A percentile compares a stretch with the other conserved stretches of the same genome.
Conservation (phyloP, 768 basidiomycete species). For the Calocybe gangraenosa region DNA sequence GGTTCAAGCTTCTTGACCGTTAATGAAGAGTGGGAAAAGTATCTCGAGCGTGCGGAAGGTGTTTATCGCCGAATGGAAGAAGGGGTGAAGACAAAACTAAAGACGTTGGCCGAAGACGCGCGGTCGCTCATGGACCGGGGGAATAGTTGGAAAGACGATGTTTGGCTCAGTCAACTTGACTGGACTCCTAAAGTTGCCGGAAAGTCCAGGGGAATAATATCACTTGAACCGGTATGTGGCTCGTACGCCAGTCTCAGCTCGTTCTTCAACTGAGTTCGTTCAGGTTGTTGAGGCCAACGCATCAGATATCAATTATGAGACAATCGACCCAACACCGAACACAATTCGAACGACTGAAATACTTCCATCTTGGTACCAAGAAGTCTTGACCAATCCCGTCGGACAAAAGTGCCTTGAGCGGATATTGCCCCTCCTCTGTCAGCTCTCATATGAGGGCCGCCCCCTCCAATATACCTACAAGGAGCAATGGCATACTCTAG, state of each 20-base stretch:
- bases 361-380: constrained; percentile 56
- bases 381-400: constrained; percentile 41
- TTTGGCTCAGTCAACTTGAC: constrained; percentile 88
- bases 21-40: constrained; percentile 84
- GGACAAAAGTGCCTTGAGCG: constrained; percentile 39
- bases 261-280: not conserved
- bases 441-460: constrained; percentile 53
- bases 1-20: constrained; percentile 89
- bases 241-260: not conserved
- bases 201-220: constrained; percentile 58
- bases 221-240: constrained; percentile 21
- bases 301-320: not conserved
- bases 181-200: constrained; percentile 87
- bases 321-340: not conserved
- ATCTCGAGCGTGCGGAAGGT: constrained; percentile 72
- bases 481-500: constrained; percentile 67
- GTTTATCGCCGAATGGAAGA: constrained; percentile 75
- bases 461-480: constrained; percentile 52
- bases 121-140: constrained; percentile 44
- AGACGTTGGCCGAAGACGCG: constrained; percentile 68
- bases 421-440: constrained; percentile 66
- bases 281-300: constrained; percentile 7
- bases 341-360: constrained; percentile 4
- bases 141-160: constrained; percentile 61
- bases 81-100: constrained; percentile 64